A percentile compares a stretch with the other conserved stretches of the same genome.
These are phyloP conservation scores for Thelephora aurantiotincta DNA, from an alignment of 768 basidiomycete species.

Conservation along the genomic window DNA sequence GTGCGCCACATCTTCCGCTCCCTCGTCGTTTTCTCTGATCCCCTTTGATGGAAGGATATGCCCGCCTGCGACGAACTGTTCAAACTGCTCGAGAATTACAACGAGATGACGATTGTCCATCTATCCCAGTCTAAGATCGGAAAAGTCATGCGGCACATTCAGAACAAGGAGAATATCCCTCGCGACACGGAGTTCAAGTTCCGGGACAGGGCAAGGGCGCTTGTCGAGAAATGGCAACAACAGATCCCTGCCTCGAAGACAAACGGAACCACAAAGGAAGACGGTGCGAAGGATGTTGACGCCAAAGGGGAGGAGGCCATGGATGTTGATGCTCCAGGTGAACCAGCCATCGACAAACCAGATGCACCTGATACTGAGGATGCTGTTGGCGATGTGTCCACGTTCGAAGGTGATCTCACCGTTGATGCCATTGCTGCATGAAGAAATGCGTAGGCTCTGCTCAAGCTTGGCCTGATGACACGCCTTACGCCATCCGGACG, in stretches of 20 bases:
- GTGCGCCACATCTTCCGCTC: conserved; percentile 23
- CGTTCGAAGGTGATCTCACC: neutral
- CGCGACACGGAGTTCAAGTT: conserved; percentile 56
- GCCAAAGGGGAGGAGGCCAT: neutral
- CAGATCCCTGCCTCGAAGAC: conserved; percentile 27
- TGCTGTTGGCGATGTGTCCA: neutral
- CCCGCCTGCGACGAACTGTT: conserved; percentile 56
- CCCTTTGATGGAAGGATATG: conserved; percentile 48
- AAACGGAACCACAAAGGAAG: conserved; percentile 4
- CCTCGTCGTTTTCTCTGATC: conserved; percentile 2
- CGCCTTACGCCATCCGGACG: too few relatives aligned
- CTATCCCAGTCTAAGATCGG: conserved; percentile 69
- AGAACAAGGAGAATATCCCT: conserved; percentile 43
- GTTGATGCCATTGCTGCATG: neutral
- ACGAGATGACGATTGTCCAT: conserved; percentile 65
- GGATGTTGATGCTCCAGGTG: neutral
- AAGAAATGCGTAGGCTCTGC: too few relatives aligned
- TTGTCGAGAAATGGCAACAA: conserved; percentile 59
- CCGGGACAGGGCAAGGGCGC: conserved; percentile 48
- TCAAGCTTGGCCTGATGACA: too few relatives aligned
- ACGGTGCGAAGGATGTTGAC: neutral
- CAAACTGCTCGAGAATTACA: conserved; percentile 61
- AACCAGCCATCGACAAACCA: neutral
- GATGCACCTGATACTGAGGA: neutral
- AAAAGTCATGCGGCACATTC: conserved; percentile 83